Evolutionary conservation across 2,329 filamentous ascomycete species (phyloP).

Genomic region (Pseudocercospora cruenta): DNA sequence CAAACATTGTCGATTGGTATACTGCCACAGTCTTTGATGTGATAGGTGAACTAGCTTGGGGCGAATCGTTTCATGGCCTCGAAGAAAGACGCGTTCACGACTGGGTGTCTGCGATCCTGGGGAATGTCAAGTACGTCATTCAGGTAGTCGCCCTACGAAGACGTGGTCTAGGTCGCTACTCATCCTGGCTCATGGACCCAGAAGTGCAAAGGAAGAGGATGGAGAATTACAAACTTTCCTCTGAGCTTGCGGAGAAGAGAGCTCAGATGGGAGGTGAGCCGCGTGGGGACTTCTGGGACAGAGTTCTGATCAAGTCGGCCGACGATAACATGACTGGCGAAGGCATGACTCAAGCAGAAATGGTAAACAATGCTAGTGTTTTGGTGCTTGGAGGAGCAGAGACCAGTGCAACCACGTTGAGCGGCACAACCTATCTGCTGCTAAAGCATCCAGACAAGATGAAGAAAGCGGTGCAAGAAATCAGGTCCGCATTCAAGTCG

Average conservation of each 20-base stretch:
- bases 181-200: conserved; percentile 13
- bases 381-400: conserved; percentile 40
- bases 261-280: conserved; percentile 15
- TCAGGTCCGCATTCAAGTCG: conserved; percentile 45
- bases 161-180: conserved; percentile 8
- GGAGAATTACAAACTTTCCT: conserved; percentile 28
- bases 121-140: conserved; percentile 32
- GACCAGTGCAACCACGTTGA: conserved; percentile 38
- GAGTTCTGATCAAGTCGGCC: conserved; percentile 23
- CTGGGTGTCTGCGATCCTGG: conserved; percentile 35
- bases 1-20: conserved; percentile 29
- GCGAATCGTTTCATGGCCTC: conserved; percentile 33
- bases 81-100: conserved; percentile 38
- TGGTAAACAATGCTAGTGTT: conserved; percentile 33
- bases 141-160: conserved; percentile 3
- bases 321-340: conserved; percentile 24
- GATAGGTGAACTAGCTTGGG: conserved; percentile 35
- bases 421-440: conserved; percentile 33
- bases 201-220: conserved; percentile 7
- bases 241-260: conserved; percentile 17
- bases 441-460: conserved; percentile 33
- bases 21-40: conserved; percentile 36
- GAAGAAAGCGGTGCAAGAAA: conserved; percentile 45
- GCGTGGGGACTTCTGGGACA: conserved; percentile 25
- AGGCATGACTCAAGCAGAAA: conserved; percentile 31